Percentiles rank a stretch among this genome's conserved stretches.
phyloP scores from a whole-genome alignment of 2,329 filamentous ascomycete species.

The Talaromyces piceae region DNA sequence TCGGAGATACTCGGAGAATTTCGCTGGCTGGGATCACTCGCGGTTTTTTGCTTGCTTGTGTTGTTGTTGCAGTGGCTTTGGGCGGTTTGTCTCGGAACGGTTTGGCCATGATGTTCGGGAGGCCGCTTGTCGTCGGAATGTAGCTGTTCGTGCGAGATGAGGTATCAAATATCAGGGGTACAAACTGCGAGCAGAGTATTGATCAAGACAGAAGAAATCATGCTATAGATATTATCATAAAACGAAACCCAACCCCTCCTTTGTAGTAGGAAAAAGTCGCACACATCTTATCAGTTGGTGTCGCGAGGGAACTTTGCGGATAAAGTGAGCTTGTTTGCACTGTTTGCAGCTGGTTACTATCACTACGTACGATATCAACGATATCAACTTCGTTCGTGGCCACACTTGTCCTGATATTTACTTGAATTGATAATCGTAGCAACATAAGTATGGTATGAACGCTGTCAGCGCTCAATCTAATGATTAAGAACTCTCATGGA shows the following conservation, averaged over 20 bases:
- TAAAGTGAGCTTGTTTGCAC: conserved; percentile 14
- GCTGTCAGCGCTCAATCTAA: not conserved
- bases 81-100: conserved; percentile 6
- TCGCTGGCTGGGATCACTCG: conserved; percentile 17
- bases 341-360: too few relatives aligned
- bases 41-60: conserved; percentile 1
- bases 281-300: conserved; percentile 1
- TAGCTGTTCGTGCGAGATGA: too few relatives aligned
- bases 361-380: too few relatives aligned
- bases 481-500: not conserved
- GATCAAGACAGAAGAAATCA: not conserved
- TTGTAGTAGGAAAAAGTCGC: not conserved
- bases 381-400: too few relatives aligned
- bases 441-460: too few relatives aligned
- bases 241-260: not conserved
- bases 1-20: conserved; percentile 14
- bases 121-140: not conserved
- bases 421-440: too few relatives aligned
- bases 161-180: too few relatives aligned
- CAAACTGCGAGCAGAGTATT: too few relatives aligned
- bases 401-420: too few relatives aligned
- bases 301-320: conserved; percentile 5
- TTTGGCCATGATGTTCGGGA: conserved; percentile 3
- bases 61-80: not conserved
- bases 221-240: not conserved